Percentiles rank a stretch among this genome's conserved stretches.
Conservation (phyloP, 139 green algal species). For the Asterochloris sp. region DNA sequence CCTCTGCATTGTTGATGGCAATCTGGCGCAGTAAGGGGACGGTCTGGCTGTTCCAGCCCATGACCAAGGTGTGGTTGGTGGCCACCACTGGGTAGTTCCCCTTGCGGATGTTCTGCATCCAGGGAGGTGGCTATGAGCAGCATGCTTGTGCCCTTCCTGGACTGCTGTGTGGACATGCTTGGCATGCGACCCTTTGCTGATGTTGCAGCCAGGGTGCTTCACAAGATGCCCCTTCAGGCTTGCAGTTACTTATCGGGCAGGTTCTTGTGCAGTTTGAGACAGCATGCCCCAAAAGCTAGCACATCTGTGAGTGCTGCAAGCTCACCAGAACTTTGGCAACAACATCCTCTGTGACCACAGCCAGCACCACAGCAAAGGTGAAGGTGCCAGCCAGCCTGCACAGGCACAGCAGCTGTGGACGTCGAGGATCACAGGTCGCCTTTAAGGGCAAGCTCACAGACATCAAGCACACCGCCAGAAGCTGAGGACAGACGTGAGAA, state of each 20-base stretch:
- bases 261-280: too few relatives aligned
- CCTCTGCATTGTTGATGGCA: conserved; percentile 21
- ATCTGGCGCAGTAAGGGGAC: conserved; percentile 36
- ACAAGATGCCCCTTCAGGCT: too few relatives aligned
- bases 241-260: too few relatives aligned
- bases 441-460: not conserved
- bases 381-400: conserved; percentile 28
- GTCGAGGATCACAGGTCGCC: not conserved
- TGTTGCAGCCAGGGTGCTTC: too few relatives aligned
- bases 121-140: too few relatives aligned
- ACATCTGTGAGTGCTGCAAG: not conserved
- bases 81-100: conserved; percentile 34
- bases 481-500: too few relatives aligned
- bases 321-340: conserved; percentile 14
- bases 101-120: conserved; percentile 13
- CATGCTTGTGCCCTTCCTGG: too few relatives aligned
- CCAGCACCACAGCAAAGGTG: conserved; percentile 37
- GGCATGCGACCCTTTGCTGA: too few relatives aligned
- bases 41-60: conserved; percentile 33
- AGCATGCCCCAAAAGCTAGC: not conserved
- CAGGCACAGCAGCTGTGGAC: not conserved
- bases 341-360: conserved; percentile 33
- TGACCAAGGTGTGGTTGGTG: conserved; percentile 32
- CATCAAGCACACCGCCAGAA: too few relatives aligned
- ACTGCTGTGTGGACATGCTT: too few relatives aligned